These are phyloP conservation scores for Diaporthe longicolla DNA, from an alignment of 2,329 filamentous ascomycete species.

Conservation along the genomic window DNA sequence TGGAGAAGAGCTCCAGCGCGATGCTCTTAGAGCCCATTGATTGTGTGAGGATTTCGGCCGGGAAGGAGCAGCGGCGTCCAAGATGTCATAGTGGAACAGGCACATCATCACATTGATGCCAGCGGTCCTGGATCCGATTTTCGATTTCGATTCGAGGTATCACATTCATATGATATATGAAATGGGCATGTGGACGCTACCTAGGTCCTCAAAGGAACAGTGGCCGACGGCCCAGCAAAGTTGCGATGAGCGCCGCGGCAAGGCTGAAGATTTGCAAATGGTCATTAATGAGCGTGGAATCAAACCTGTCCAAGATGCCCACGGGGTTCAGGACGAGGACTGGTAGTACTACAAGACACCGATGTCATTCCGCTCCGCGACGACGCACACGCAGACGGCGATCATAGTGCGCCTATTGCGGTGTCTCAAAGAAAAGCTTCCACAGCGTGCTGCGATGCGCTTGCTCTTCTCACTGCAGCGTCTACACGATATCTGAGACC, in stretches of 20 bases:
- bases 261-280: not conserved
- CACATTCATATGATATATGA: too few relatives aligned
- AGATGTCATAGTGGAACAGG: not conserved
- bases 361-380: not conserved
- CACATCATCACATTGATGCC: not conserved
- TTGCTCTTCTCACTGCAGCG: not conserved
- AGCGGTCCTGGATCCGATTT: not conserved
- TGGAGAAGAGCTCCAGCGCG: not conserved
- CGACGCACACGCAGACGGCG: not conserved
- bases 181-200: not conserved
- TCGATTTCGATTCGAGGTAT: not conserved
- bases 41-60: not conserved
- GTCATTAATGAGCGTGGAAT: not conserved
- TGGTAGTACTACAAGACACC: not conserved
- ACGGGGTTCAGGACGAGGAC: not conserved
- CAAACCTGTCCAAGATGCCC: not conserved
- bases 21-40: too few relatives aligned
- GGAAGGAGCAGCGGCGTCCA: not conserved
- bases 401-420: not conserved
- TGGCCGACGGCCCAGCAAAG: not conserved
- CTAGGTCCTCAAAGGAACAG: not conserved
- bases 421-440: not conserved
- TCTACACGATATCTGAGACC: not conserved
- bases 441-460: not conserved
- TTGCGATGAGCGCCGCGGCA: not conserved